Base-by-base conservation (phyloP, 163 green algal species). In the Scenedesmus sp. region DNA sequence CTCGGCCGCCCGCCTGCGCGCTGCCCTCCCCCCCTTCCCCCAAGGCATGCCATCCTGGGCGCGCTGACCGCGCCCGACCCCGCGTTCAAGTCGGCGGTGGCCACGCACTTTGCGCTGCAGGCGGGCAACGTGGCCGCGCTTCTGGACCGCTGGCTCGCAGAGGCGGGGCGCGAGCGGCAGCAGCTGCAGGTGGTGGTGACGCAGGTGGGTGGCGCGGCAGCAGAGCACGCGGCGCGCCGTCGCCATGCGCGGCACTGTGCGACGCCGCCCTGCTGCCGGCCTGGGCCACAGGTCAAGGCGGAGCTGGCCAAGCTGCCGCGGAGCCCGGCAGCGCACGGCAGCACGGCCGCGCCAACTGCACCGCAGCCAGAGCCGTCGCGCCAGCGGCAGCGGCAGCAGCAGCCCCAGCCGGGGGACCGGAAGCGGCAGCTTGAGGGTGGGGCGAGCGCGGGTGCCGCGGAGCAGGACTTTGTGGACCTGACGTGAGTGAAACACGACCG, bases 21-120 rank as follows among this genome's bases (percentile, higher is more conserved):
- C 14, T 18, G 10, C 20, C 26, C n/a, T 14, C 28, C n/a, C 28
- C 0, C 11, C 0, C 11, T 44, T 2, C 56, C 56, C 9, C 4
- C 2, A 7, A 64, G 56, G 45, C 26, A 50, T 44, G 69, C 90
- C 20, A 92, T 95, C 73, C 77, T 91, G 44, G 84, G 90, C 18
- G 47, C 86, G 63, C 73, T 95, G 34, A 85, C 83, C 69, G 80
- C 84, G 34, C 91, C 89, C 4, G 79, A 87, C 22, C 11, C 45
- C 0, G 69, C 80, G 29, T 87, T 95, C 34, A 77, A 79, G 22
- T 66, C 88, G 0, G 84, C 85, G 36, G 79, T 95, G 20, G 60
- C 80, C 31, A 31, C 63, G 22, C 91, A 95, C 81, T 94, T 92
- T 67, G 74, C 70, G 42, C 84, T 87, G 34, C 75, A 74, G 63